phyloP scores from a whole-genome alignment of 495 filamentous ascomycete species.

The Aspergillus conjunctus region DNA sequence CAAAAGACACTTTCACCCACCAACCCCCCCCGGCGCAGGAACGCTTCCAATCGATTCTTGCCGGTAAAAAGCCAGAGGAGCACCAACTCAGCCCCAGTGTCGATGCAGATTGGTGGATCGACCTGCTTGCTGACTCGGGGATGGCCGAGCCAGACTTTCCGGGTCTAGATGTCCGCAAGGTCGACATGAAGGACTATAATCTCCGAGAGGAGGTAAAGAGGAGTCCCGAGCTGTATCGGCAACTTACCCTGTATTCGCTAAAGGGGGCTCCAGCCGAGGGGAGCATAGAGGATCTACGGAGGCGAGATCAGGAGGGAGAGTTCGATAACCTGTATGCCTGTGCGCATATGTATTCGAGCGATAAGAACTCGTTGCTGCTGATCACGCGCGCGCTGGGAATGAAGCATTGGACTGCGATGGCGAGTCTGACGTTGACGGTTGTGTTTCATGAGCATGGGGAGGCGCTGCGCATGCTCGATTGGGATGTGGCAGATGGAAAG shows the following conservation, averaged over 20 bases:
- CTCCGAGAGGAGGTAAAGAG: conserved; percentile 34
- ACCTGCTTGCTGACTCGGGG: conserved; percentile 26
- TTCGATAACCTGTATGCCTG: conserved; percentile 62
- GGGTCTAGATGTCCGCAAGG: conserved; percentile 61
- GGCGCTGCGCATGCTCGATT: conserved; percentile 45
- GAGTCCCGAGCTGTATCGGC: conserved; percentile 56
- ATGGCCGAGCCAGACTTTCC: conserved; percentile 55
- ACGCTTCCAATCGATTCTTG: conserved; percentile 42
- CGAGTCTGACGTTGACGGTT: conserved; percentile 62
- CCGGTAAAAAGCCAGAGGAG: conserved; percentile 42
- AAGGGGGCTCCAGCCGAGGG: conserved; percentile 39
- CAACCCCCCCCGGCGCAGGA: conserved; percentile 42
- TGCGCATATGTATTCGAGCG: conserved; percentile 67
- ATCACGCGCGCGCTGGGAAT: conserved; percentile 61
- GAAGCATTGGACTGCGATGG: conserved; percentile 55
- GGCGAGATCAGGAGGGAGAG: conserved; percentile 35
- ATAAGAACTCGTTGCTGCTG: conserved; percentile 69
- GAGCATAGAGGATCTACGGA: conserved; percentile 23
- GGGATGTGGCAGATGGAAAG: conserved; percentile 17
- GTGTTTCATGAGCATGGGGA: conserved; percentile 56
- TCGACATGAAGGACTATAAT: conserved; percentile 63
- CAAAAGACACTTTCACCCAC: conserved; percentile 35
- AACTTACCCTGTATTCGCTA: conserved; percentile 60
- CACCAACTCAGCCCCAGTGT: conserved; percentile 43
- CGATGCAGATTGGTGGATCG: conserved; percentile 52